phyloP scores from a whole-genome alignment of 176 grass and related monocot species.

The Bothriochloa decipiens region DNA sequence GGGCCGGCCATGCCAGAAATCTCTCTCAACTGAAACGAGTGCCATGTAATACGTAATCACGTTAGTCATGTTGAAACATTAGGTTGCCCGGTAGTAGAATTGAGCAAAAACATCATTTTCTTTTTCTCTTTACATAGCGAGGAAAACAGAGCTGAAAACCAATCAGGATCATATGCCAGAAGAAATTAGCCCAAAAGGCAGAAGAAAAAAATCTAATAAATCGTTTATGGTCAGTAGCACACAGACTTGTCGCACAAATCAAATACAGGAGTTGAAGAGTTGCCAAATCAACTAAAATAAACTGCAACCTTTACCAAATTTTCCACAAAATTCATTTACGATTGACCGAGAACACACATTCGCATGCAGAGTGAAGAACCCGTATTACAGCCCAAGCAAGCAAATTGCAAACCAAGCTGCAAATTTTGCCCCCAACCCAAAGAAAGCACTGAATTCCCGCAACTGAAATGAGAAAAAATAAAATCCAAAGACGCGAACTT shows the following conservation, averaged over 20 bases:
- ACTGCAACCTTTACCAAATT: background rate
- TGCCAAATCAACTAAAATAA: constrained; percentile 8
- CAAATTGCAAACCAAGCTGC: background rate
- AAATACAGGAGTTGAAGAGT: background rate
- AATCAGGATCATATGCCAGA: constrained; percentile 18
- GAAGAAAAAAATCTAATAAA: constrained; percentile 3
- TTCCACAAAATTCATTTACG: constrained; percentile 2
- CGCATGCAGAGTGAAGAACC: background rate
- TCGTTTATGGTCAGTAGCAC: constrained; percentile 3
- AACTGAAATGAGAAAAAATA: background rate
- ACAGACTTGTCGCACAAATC: background rate
- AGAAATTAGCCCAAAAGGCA: background rate
- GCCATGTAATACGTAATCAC: background rate
- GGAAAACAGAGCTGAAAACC: background rate
- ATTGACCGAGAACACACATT: background rate
- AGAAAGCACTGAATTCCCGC: background rate
- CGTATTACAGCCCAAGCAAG: background rate
- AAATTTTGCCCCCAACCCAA: constrained; percentile 5
- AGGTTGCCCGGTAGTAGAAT: constrained; percentile 1
- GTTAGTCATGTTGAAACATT: constrained; percentile 38
- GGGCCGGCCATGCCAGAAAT: constrained; percentile 41
- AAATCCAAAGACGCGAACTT: constrained; percentile 36
- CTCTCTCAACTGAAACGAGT: constrained; percentile 38
- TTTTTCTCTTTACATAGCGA: background rate
- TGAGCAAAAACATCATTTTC: background rate